A percentile compares a stretch with the other conserved stretches of the same genome.
These are phyloP conservation scores for Cymodocea nodosa DNA, from an alignment of 116 monocot species.

Conservation along the genomic window DNA sequence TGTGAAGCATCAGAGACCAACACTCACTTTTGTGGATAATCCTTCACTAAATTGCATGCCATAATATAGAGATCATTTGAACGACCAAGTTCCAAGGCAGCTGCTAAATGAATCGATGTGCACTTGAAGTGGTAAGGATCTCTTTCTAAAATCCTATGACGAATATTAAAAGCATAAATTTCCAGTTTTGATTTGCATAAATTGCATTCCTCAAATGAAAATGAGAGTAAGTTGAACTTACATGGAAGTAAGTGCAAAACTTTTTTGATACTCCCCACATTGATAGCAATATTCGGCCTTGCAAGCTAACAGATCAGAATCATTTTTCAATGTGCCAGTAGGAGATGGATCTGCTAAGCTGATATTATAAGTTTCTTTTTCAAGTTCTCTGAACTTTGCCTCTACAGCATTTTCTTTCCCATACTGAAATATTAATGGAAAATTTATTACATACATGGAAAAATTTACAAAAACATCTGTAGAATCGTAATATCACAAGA, in stretches of 20 bases:
- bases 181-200: neutral
- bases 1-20: neutral
- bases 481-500: too few relatives aligned
- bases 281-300: conserved; percentile 96
- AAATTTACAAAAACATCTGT: too few relatives aligned
- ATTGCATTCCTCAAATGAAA: neutral
- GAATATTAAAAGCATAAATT: neutral
- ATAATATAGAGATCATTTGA: conserved; percentile 91
- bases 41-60: conserved; percentile 79
- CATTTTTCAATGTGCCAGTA: conserved; percentile 43
- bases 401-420: conserved; percentile 76
- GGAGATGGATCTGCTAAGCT: conserved; percentile 28
- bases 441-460: neutral
- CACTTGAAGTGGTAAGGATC: conserved; percentile 94
- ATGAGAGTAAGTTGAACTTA: conserved; percentile 25
- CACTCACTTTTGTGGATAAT: conserved; percentile 95
- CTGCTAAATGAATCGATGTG: conserved; percentile 65
- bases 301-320: conserved; percentile 70
- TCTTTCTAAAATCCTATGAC: conserved; percentile 61
- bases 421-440: conserved; percentile 39
- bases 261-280: conserved; percentile 89
- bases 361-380: conserved; percentile 38
- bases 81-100: conserved; percentile 86
- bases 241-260: conserved; percentile 80
- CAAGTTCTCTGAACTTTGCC: conserved; percentile 70